Conservation (phyloP, 352 stramenopile genomes). For the Phytopythium mirpurense region DNA sequence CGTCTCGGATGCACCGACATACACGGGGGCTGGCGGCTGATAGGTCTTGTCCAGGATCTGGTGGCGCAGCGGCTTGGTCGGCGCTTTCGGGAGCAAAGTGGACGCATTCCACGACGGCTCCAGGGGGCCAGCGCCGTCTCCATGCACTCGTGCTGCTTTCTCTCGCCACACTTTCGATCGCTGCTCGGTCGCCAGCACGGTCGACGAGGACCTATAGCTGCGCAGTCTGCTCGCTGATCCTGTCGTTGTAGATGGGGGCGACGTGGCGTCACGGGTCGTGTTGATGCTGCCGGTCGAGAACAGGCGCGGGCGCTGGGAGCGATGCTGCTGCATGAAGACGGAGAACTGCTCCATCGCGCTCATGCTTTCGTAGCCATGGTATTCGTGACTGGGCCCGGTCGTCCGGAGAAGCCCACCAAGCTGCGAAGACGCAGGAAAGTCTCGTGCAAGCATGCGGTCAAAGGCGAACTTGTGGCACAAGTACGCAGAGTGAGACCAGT, state of each 20-base stretch:
- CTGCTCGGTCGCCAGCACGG: neutral
- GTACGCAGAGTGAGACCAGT: too few species aligned
- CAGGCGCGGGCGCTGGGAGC: constrained; percentile 1
- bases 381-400: neutral
- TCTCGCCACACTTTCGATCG: constrained; percentile 2
- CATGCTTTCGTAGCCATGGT: neutral
- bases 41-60: constrained; percentile 57
- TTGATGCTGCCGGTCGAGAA: neutral
- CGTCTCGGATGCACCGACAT: constrained; percentile 26
- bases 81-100: constrained; percentile 27
- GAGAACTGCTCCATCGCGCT: constrained; percentile 3
- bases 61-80: constrained; percentile 37
- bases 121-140: neutral
- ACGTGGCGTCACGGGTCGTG: neutral
- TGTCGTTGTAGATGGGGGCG: neutral
- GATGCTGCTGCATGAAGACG: constrained; percentile 3
- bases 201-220: neutral
- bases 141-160: neutral
- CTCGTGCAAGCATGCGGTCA: neutral
- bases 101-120: constrained; percentile 43
- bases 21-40: constrained; percentile 31
- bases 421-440: neutral
- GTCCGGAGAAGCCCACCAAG: neutral
- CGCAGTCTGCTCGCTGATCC: neutral
- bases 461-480: too few species aligned